These are phyloP conservation scores for Periconia sp. DNA, from an alignment of 2,329 filamentous ascomycete genomes.

Conservation along the genomic window DNA sequence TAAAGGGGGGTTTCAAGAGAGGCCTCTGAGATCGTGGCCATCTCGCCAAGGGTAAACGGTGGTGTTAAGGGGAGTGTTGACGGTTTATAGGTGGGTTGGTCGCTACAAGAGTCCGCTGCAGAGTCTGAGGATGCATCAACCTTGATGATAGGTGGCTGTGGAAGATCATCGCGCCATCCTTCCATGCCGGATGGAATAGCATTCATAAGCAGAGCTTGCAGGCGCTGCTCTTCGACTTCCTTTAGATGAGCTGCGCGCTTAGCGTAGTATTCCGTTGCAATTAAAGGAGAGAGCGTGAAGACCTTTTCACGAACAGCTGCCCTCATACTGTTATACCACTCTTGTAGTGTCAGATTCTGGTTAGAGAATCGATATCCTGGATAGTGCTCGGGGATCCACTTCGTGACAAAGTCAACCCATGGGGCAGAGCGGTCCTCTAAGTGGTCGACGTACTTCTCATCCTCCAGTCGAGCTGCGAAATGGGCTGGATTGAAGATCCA, in stretches of 20 bases:
- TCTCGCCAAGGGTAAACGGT: too few relatives aligned
- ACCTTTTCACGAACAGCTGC: slow-evolving; percentile 22
- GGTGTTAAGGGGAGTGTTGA: too few relatives aligned
- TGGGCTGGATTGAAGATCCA: slow-evolving; percentile 35
- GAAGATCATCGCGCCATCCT: slow-evolving; percentile 19
- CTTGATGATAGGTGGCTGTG: slow-evolving; percentile 14
- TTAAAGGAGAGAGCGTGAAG: slow-evolving; percentile 28
- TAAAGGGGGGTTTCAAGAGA: slow-evolving; percentile 12
- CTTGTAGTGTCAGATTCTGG: slow-evolving; percentile 9
- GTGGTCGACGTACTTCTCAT: slow-evolving; percentile 22
- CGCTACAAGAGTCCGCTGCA: too few relatives aligned
- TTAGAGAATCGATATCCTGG: slow-evolving; percentile 13
- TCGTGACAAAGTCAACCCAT: slow-evolving; percentile 28
- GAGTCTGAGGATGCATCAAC: too few relatives aligned
- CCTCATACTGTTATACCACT: slow-evolving; percentile 25
- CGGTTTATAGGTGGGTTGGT: too few relatives aligned
- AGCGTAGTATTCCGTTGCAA: slow-evolving; percentile 22
- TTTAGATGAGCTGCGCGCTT: slow-evolving; percentile 22
- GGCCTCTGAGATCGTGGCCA: neutral
- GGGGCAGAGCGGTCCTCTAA: slow-evolving; percentile 21
- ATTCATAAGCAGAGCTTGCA: slow-evolving; percentile 18
- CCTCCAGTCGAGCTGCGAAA: slow-evolving; percentile 24
- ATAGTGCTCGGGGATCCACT: slow-evolving; percentile 29
- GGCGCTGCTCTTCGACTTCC: slow-evolving; percentile 24
- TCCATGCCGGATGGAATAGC: slow-evolving; percentile 23